Base-by-base conservation (phyloP, 768 basidiomycete genomes). In the Auriscalpium vulgare region DNA sequence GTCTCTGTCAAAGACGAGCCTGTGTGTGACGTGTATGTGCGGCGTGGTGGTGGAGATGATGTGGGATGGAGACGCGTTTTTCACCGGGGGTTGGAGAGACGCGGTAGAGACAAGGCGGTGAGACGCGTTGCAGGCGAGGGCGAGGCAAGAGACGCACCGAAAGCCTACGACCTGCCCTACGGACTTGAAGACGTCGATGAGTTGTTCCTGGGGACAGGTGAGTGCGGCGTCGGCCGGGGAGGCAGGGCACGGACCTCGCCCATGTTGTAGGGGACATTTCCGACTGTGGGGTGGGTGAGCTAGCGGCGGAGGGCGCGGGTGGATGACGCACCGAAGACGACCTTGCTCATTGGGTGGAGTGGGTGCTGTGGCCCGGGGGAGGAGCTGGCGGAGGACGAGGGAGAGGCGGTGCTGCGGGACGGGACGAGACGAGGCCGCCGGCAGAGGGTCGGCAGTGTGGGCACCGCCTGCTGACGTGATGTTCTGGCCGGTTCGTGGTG, bases 181-280 rank as follows among this genome's bases (percentile, higher is more conserved):
- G 16, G 85, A 85, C 69, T 88, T 91, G 77, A 93, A 93, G 13
- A 91, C 86, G 40, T 89, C 87, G 51, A 91, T 90, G 45, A 93
- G 75, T 69, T 90, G 87, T 23, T 93, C 91, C 83, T 83, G 63
- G 8, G 8, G 40, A 16, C 17, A 38, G 35, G 19, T 43, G 40
- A 13, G 10, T 40, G 35, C 19, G 16, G 16, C 29, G 47, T 21
- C 23, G n/a, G 48, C 2, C 38, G 53, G 23, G 4, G 29, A 13
- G n/a, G 16, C 19, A 19, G 13, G 0, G 5, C 29, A 70, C 78
- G 44, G 67, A 70, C 81, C 75, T 92, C 90, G 45, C 82, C 85
- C 86, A 91, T 91, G 65, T 86, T 91, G 71, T 92, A 92, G 21
- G 90, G 90, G 8, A 92, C 89, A 78, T 92, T 92, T 56, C 90